phyloP scores from a whole-genome alignment of 306 rosid genomes.

The Vigna angularis region DNA sequence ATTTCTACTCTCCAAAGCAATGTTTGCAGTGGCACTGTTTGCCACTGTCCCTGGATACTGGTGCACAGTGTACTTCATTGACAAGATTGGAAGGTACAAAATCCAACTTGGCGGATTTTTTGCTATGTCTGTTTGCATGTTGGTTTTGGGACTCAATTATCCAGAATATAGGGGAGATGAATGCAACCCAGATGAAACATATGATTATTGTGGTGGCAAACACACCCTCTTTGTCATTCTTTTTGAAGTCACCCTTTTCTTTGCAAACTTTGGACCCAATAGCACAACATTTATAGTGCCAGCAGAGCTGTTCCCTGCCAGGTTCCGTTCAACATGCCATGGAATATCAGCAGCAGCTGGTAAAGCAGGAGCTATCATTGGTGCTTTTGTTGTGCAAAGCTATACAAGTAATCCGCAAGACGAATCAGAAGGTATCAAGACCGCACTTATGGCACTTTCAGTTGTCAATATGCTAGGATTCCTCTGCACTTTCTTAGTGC shows the following conservation, averaged over 20 bases:
- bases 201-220: slow-evolving; percentile 42
- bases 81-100: slow-evolving; percentile 56
- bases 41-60: slow-evolving; percentile 80
- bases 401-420: slow-evolving; percentile 28
- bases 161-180: slow-evolving; percentile 33
- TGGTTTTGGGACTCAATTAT: slow-evolving; percentile 56
- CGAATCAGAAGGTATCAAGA: background rate
- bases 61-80: slow-evolving; percentile 69
- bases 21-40: slow-evolving; percentile 63
- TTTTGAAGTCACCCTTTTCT: slow-evolving; percentile 69
- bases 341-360: slow-evolving; percentile 71
- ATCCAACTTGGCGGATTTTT: slow-evolving; percentile 73
- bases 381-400: slow-evolving; percentile 65
- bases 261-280: slow-evolving; percentile 87
- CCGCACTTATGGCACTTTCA: slow-evolving; percentile 51
- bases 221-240: slow-evolving; percentile 49
- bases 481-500: slow-evolving; percentile 64
- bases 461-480: slow-evolving; percentile 60
- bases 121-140: slow-evolving; percentile 61
- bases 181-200: slow-evolving; percentile 22
- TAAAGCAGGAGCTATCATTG: slow-evolving; percentile 68
- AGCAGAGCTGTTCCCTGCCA: slow-evolving; percentile 65
- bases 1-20: slow-evolving; percentile 63
- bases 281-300: slow-evolving; percentile 73
- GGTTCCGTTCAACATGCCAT: slow-evolving; percentile 73